phyloP scores from a whole-genome alignment of 1,284 basidiomycete genomes.

The Apiotrichum porosum region DNA sequence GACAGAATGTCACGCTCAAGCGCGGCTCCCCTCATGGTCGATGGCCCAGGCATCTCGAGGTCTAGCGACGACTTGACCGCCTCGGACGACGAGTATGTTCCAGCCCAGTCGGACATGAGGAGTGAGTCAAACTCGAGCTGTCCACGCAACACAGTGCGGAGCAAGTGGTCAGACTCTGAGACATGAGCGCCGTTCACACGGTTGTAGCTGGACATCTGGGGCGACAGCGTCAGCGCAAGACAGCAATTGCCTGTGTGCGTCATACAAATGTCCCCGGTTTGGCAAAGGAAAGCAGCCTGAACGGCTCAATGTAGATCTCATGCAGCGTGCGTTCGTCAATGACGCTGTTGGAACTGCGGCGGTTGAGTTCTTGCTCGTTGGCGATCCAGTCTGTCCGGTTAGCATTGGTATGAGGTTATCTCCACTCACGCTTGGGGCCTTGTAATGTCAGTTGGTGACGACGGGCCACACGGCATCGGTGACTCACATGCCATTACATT shows the following conservation, averaged over 20 bases:
- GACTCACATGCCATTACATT: conserved; percentile 57
- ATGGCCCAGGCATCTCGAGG: conserved; percentile 28
- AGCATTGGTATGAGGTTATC: too few species aligned
- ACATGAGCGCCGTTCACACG: conserved; percentile 63
- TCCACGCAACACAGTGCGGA: conserved; percentile 62
- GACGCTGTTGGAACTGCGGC: conserved; percentile 44
- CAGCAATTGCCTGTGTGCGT: too few species aligned
- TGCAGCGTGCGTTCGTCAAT: conserved; percentile 63
- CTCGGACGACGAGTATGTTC: conserved; percentile 61
- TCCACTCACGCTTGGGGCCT: conserved; percentile 14
- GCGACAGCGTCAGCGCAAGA: too few species aligned
- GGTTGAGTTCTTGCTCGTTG: conserved; percentile 54
- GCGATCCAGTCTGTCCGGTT: conserved; percentile 36
- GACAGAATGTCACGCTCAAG: conserved; percentile 60
- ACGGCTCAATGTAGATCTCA: conserved; percentile 76
- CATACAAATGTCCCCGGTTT: conserved; percentile 22
- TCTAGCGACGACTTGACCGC: conserved; percentile 67
- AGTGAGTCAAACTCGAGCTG: conserved; percentile 37
- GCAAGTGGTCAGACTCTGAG: conserved; percentile 61
- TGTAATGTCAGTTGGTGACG: not conserved
- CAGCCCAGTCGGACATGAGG: conserved; percentile 62
- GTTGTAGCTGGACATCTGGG: conserved; percentile 51
- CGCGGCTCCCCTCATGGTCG: conserved; percentile 29
- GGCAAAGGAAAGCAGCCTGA: conserved; percentile 68
- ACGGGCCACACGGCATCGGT: not conserved